phyloP scores from a whole-genome alignment of 495 filamentous ascomycete genomes.

The Penicillium macrosclerotiorum region DNA sequence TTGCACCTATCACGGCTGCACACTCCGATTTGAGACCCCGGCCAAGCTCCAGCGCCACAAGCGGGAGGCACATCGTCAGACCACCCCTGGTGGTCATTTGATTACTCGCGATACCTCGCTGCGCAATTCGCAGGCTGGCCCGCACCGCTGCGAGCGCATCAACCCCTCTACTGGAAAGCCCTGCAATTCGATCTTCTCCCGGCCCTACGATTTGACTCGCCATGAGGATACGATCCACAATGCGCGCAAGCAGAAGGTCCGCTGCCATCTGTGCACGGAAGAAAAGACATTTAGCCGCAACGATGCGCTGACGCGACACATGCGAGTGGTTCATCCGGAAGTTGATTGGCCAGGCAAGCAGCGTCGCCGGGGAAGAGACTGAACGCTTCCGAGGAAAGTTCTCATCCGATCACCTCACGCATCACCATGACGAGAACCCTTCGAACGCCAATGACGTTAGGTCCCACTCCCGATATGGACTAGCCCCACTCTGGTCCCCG shows the following conservation, averaged over 20 bases:
- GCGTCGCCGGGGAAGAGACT: slow-evolving; percentile 39
- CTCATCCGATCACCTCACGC: too few species aligned
- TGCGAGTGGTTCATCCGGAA: slow-evolving; percentile 86
- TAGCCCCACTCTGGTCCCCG: slow-evolving; percentile 7
- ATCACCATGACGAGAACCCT: slow-evolving; percentile 25
- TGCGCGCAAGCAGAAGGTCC: slow-evolving; percentile 89
- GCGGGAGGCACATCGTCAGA: slow-evolving; percentile 83
- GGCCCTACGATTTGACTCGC: slow-evolving; percentile 96
- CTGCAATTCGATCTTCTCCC: slow-evolving; percentile 92
- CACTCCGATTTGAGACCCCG: slow-evolving; percentile 81
- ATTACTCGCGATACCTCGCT: slow-evolving; percentile 49
- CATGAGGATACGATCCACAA: slow-evolving; percentile 99
- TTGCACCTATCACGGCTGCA: slow-evolving; percentile 91
- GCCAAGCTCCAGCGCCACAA: slow-evolving; percentile 91
- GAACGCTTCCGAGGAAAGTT: slow-evolving; percentile 12
- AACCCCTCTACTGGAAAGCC: slow-evolving; percentile 96
- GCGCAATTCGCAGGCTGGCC: slow-evolving; percentile 80
- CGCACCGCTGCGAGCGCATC: slow-evolving; percentile 85
- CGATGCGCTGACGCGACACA: slow-evolving; percentile 88
- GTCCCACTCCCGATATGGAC: slow-evolving; percentile 1
- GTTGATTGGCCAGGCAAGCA: slow-evolving; percentile 75
- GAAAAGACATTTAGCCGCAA: slow-evolving; percentile 95
- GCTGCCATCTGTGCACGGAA: slow-evolving; percentile 91
- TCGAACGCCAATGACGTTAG: slow-evolving; percentile 20
- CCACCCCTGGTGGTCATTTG: slow-evolving; percentile 43